A percentile compares a stretch with the other conserved stretches of the same genome.
Conservation (phyloP, 345 rosid genomes). For the Carallia pectinifolia region DNA sequence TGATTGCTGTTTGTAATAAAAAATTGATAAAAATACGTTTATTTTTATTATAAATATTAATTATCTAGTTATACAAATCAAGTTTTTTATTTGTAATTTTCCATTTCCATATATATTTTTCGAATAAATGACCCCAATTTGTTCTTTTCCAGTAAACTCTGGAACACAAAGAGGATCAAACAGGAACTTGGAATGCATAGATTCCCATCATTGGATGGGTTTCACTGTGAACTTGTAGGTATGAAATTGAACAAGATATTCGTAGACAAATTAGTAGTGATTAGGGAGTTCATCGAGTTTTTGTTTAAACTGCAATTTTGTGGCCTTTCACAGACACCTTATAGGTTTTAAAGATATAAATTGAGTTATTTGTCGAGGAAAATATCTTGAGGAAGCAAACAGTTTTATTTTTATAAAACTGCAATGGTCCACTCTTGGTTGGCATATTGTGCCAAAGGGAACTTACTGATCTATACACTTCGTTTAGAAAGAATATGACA, state of each 20-base stretch:
- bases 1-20: too few relatives aligned
- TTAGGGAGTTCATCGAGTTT: too few relatives aligned
- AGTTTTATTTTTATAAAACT: background rate
- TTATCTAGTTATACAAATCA: too few relatives aligned
- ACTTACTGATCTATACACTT: background rate
- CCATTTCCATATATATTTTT: too few relatives aligned
- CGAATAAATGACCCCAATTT: too few relatives aligned
- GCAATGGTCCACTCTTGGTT: constrained; percentile 2
- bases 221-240: too few relatives aligned
- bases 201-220: too few relatives aligned
- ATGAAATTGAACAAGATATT: too few relatives aligned
- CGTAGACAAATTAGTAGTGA: too few relatives aligned
- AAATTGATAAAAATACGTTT: too few relatives aligned
- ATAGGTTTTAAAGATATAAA: background rate
- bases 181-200: background rate
- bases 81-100: too few relatives aligned
- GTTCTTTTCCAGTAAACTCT: background rate
- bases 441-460: constrained; percentile 15
- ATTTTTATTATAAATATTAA: too few relatives aligned
- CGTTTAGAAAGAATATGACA: constrained; percentile 7
- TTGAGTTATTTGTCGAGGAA: background rate
- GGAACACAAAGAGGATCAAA: background rate
- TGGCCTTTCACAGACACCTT: background rate
- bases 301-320: background rate
- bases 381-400: constrained; percentile 17